Conservation (phyloP, 805 yeast species). For the Schwanniomyces pseudopolymorphus region DNA sequence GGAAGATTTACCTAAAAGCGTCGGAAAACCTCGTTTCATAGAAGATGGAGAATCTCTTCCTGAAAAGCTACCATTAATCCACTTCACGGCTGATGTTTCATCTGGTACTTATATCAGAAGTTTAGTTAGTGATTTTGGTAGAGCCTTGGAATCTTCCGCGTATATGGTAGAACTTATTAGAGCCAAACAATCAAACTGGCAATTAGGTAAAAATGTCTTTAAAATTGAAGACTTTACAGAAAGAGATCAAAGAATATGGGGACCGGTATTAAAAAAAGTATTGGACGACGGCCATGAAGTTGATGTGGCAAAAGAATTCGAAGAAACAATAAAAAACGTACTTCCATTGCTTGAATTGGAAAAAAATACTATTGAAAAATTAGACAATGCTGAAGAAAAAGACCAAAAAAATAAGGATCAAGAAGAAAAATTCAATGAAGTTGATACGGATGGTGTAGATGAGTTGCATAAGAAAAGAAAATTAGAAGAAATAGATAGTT, state of each 20-base stretch:
- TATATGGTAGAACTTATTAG: conserved; percentile 86
- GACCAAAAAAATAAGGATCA: conserved; percentile 2
- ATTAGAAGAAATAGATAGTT: conserved; percentile 19
- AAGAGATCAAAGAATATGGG: conserved; percentile 67
- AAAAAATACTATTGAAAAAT: conserved; percentile 6
- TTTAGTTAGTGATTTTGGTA: conserved; percentile 83
- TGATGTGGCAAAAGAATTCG: conserved; percentile 24
- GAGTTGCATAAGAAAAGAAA: conserved; percentile 15
- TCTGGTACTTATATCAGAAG: conserved; percentile 96
- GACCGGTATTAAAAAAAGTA: conserved; percentile 56
- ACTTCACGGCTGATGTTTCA: conserved; percentile 75
- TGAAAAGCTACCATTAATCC: conserved; percentile 64
- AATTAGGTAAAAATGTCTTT: conserved; percentile 66
- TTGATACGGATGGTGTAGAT: background rate
- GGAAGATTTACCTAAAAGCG: conserved; percentile 37
- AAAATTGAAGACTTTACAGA: conserved; percentile 63
- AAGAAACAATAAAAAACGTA: conserved; percentile 4
- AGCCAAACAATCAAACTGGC: conserved; percentile 81
- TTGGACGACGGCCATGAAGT: conserved; percentile 36
- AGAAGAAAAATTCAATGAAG: conserved; percentile 2
- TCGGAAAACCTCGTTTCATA: conserved; percentile 40
- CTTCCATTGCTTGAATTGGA: conserved; percentile 9
- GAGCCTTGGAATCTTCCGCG: conserved; percentile 75
- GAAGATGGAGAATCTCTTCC: conserved; percentile 38
- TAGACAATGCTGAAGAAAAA: background rate